A percentile compares a stretch with the other conserved stretches of the same genome.
phyloP scores from a whole-genome alignment of 1,284 basidiomycete species.

The Cystobasidium pallidum region DNA sequence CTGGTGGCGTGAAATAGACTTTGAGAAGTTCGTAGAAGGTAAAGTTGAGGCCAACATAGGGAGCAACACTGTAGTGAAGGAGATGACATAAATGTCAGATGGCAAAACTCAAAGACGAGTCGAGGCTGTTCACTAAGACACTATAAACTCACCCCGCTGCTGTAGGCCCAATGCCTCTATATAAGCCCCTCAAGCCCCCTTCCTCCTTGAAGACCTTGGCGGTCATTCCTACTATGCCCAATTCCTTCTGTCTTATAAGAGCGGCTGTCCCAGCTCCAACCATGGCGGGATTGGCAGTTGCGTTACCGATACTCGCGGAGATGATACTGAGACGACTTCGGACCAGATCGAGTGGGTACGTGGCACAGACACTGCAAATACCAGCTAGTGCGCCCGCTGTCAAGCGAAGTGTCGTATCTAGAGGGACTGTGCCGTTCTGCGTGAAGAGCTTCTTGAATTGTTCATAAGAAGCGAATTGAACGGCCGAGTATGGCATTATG shows the following conservation, averaged over 20 bases:
- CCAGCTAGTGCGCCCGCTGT: constrained; percentile 51
- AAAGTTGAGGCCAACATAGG: constrained; percentile 52
- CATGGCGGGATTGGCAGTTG: constrained; percentile 12
- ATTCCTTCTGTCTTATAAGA: constrained; percentile 47
- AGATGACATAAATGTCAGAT: not conserved
- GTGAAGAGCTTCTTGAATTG: constrained; percentile 53
- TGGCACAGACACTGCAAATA: constrained; percentile 49
- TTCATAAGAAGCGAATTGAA: constrained; percentile 58
- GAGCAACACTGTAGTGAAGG: constrained; percentile 35
- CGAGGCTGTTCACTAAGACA: no score
- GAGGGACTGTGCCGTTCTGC: constrained; percentile 44
- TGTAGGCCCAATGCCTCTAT: constrained; percentile 57
- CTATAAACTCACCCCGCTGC: constrained; percentile 47
- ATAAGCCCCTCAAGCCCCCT: constrained; percentile 57
- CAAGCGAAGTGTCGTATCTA: constrained; percentile 51
- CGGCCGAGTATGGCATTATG: constrained; percentile 53
- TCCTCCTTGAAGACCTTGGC: constrained; percentile 57
- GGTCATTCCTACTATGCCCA: constrained; percentile 56
- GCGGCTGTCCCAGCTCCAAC: constrained; percentile 15
- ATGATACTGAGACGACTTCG: constrained; percentile 55
- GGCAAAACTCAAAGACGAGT: no score
- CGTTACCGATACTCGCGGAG: constrained; percentile 32
- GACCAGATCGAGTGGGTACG: constrained; percentile 57
- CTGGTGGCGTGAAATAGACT: constrained; percentile 47
- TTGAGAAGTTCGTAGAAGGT: constrained; percentile 52